A percentile compares a stretch with the other conserved stretches of the same genome.
phyloP scores from a whole-genome alignment of 352 stramenopile species.

The Globisporangium barbulae region DNA sequence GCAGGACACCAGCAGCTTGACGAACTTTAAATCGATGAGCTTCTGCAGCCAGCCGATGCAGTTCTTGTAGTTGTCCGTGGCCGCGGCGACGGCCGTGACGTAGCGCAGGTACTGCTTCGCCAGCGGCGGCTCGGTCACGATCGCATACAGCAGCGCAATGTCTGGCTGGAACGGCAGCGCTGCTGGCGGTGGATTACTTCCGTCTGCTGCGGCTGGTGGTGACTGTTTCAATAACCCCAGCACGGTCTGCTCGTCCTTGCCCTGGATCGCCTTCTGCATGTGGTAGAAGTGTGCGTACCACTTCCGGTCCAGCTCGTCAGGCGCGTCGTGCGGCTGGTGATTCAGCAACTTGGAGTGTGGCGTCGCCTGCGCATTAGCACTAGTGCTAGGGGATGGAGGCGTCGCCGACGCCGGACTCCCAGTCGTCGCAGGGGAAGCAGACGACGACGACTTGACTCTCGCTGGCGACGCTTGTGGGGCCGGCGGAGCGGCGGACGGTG shows the following conservation, averaged over 20 bases:
- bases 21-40: conserved; percentile 80
- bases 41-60: conserved; percentile 76
- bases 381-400: conserved; percentile 28
- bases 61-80: conserved; percentile 67
- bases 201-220: conserved; percentile 16
- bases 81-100: conserved; percentile 47
- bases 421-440: not conserved
- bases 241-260: conserved; percentile 54
- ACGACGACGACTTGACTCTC: conserved; percentile 10
- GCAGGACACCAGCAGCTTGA: conserved; percentile 69
- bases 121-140: conserved; percentile 64
- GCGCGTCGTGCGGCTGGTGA: conserved; percentile 62
- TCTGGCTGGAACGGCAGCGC: conserved; percentile 72
- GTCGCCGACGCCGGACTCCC: conserved; percentile 16
- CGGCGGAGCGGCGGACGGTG: conserved; percentile 21
- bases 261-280: conserved; percentile 79
- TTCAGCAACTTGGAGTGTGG: conserved; percentile 74
- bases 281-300: conserved; percentile 86
- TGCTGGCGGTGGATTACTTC: conserved; percentile 7
- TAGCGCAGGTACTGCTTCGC: conserved; percentile 79
- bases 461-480: conserved; percentile 10
- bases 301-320: conserved; percentile 81
- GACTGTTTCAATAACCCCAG: conserved; percentile 65
- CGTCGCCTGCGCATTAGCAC: conserved; percentile 22
- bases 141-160: conserved; percentile 73